phyloP scores from a whole-genome alignment of 331 rosid genomes.

The Saraca asoca region DNA sequence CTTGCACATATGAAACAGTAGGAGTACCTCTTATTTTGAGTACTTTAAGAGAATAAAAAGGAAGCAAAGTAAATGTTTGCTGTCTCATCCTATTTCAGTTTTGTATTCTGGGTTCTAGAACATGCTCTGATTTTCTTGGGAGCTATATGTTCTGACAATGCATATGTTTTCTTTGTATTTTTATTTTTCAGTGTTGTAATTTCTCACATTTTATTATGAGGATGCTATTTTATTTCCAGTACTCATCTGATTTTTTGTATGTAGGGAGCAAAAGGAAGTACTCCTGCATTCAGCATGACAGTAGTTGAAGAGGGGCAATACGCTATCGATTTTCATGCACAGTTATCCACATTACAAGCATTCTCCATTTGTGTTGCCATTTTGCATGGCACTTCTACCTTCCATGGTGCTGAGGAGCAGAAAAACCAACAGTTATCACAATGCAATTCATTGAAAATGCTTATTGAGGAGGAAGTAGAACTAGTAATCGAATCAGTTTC shows the following conservation, averaged over 20 bases:
- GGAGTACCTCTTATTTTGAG: constrained; percentile 8
- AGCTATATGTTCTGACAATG: neutral
- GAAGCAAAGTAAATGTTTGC: neutral
- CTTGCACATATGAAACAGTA: neutral
- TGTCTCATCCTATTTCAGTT: neutral
- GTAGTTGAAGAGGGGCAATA: constrained; percentile 73
- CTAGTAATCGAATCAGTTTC: constrained; percentile 60
- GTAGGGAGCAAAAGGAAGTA: constrained; percentile 75
- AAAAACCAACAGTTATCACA: constrained; percentile 50
- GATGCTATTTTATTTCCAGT: constrained; percentile 24
- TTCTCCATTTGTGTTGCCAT: constrained; percentile 85
- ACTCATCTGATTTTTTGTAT: constrained; percentile 25
- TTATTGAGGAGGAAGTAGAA: constrained; percentile 67
- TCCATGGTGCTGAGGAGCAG: constrained; percentile 32
- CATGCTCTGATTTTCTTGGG: constrained; percentile 22
- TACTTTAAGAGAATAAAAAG: neutral
- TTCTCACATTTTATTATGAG: constrained; percentile 11
- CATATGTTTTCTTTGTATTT: no score
- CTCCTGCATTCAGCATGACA: constrained; percentile 72
- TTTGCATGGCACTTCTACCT: constrained; percentile 69
- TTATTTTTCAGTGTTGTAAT: neutral
- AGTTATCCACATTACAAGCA: constrained; percentile 83
- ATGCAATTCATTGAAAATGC: constrained; percentile 66
- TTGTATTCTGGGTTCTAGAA: neutral
- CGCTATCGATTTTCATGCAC: constrained; percentile 87